phyloP scores from a whole-genome alignment of 495 filamentous ascomycete species.

The Penicillium salamii region DNA sequence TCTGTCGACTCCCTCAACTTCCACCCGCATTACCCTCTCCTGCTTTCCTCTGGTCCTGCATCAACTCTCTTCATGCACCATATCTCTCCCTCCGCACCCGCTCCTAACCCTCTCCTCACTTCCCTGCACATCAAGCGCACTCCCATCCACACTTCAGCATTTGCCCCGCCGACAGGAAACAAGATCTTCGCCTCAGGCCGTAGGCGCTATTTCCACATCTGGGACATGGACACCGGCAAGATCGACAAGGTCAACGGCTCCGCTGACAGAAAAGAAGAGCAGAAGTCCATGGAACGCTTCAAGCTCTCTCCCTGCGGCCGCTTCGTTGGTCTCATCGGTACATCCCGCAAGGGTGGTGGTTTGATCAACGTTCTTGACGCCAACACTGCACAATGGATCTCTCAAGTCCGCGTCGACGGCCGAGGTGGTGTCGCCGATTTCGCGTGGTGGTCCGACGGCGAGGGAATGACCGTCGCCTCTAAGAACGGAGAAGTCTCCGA shows the following conservation, averaged over 20 bases:
- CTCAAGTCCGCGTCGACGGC: conserved; percentile 78
- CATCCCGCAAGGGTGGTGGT: conserved; percentile 77
- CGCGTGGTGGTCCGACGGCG: conserved; percentile 83
- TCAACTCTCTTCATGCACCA: conserved; percentile 87
- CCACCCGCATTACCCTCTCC: conserved; percentile 81
- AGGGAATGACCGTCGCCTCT: conserved; percentile 71
- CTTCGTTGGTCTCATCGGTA: conserved; percentile 77
- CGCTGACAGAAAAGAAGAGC: conserved; percentile 67
- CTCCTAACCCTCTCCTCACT: conserved; percentile 81
- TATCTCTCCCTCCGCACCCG: conserved; percentile 70
- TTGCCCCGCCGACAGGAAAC: conserved; percentile 51
- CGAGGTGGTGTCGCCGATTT: conserved; percentile 83
- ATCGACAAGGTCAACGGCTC: conserved; percentile 81
- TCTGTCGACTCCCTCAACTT: conserved; percentile 80
- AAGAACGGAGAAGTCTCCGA: conserved; percentile 93
- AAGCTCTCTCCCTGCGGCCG: conserved; percentile 80
- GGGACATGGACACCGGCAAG: conserved; percentile 77
- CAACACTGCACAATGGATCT: conserved; percentile 82
- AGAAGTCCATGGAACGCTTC: conserved; percentile 87
- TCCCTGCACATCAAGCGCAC: conserved; percentile 82
- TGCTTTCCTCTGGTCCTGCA: conserved; percentile 83
- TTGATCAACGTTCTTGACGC: conserved; percentile 82
- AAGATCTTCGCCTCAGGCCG: conserved; percentile 79
- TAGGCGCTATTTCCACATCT: conserved; percentile 88
- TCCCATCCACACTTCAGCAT: conserved; percentile 74